Evolutionary conservation across 2,329 filamentous ascomycete genomes (phyloP).

Genomic region (Fusarium sp.): DNA sequence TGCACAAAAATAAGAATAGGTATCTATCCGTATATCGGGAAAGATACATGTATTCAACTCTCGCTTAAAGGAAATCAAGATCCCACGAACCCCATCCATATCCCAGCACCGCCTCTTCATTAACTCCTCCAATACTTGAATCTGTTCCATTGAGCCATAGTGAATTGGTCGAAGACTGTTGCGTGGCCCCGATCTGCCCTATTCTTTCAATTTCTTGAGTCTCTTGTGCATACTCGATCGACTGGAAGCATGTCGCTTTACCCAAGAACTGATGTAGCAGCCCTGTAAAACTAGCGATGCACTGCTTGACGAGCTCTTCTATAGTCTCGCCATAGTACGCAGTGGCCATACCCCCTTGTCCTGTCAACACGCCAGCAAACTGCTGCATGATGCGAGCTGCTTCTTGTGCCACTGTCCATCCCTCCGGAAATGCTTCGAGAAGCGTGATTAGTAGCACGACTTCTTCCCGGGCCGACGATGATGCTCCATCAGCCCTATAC

Average conservation of each 20-base stretch:
- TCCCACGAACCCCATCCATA: constrained; percentile 42
- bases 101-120: constrained; percentile 31
- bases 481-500: constrained; percentile 15
- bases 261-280: constrained; percentile 47
- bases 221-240: constrained; percentile 31
- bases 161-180: constrained; percentile 28
- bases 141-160: constrained; percentile 32
- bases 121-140: constrained; percentile 19
- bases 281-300: constrained; percentile 32
- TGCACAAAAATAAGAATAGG: neutral
- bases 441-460: constrained; percentile 46
- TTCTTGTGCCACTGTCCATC: constrained; percentile 47
- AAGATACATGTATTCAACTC: neutral
- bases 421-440: constrained; percentile 49
- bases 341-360: constrained; percentile 24
- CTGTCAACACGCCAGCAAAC: constrained; percentile 36
- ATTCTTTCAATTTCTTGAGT: constrained; percentile 16
- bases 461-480: constrained; percentile 48
- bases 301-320: constrained; percentile 30
- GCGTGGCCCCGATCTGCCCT: constrained; percentile 7
- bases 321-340: constrained; percentile 29
- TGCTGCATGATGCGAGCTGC: constrained; percentile 47
- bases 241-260: constrained; percentile 44
- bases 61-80: constrained; percentile 37
- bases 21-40: neutral